phyloP scores from a whole-genome alignment of 2,329 filamentous ascomycete genomes.

The Fusarium anthophilum region DNA sequence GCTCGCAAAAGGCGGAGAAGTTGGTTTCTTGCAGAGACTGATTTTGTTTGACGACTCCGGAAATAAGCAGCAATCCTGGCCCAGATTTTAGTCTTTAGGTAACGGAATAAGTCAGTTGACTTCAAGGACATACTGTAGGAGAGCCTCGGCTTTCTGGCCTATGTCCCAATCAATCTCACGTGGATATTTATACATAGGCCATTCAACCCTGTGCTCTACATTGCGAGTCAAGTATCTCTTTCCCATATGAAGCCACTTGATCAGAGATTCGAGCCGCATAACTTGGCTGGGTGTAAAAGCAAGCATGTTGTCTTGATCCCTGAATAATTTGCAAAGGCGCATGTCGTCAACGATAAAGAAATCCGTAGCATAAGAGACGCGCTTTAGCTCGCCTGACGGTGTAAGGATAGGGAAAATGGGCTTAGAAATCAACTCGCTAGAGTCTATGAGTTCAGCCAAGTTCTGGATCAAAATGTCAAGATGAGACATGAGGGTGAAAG shows the following conservation, averaged over 20 bases:
- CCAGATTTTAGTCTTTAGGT: background rate
- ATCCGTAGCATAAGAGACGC: accelerated
- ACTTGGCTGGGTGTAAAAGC: background rate
- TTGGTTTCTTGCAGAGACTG: too few relatives aligned
- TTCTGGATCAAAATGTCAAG: background rate
- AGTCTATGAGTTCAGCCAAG: background rate
- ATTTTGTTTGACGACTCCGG: background rate
- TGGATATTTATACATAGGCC: too few relatives aligned
- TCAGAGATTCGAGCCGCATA: background rate
- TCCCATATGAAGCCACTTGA: background rate
- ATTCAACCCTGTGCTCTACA: too few relatives aligned
- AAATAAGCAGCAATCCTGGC: background rate
- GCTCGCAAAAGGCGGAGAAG: too few relatives aligned
- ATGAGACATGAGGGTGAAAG: background rate
- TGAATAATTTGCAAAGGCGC: background rate
- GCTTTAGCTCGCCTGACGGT: background rate
- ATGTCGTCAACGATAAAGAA: background rate
- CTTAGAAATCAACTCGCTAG: background rate
- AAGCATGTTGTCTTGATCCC: background rate
- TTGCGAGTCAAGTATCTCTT: too few relatives aligned
- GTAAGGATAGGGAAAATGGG: background rate
- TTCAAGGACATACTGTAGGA: too few relatives aligned
- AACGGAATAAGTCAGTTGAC: background rate
- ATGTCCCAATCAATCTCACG: too few relatives aligned
- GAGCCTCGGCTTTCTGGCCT: too few relatives aligned